Base-by-base conservation (phyloP, 768 basidiomycete species). In the Russula brevipes region DNA sequence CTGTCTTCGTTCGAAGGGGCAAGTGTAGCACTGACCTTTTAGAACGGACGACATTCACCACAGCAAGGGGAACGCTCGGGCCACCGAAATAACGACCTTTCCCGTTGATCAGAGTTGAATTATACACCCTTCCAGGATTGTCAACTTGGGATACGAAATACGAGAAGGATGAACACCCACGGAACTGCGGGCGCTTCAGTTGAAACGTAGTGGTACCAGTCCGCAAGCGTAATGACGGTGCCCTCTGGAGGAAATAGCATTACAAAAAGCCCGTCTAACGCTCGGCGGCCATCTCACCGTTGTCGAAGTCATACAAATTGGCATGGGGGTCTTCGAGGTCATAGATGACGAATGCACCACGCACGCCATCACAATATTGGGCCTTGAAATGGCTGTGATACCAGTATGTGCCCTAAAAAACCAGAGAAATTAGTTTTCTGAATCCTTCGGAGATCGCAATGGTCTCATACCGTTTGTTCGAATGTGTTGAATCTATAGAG, bases 281-380 rank as follows among this genome's bases (percentile, higher is more conserved):
- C 38, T 4, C 8, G 5, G 12, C 1, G 44, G 41, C 7, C 39
- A n/a, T 51, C 69, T 57, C 35, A 71, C 70, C 72, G 51, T 73
- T 44, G 50, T 73, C 72, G 2, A 72, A 54, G 50, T 73, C 72
- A 49, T 73, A 73, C 12, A 70, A 61, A 38, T n/a, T 2, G 3
- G 14, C 46, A 16, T 71, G 65, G 8, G 73, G 73, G 42, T 73
- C 72, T 1, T 71, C n/a, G n/a, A 64, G 70, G 41, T 73, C 73
- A 49, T 73, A 70, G 3, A 73, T 66, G 11, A 73, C 63, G 12
- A 73, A 46, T 3, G 71, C 50, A 0, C 72, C 72, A 14, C 72
- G 69, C 44, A 76, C 65, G 42, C 73, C 74, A 57, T 75, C 73
- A 45, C 69, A 76, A 61, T 78, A 78, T 57, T 79, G 78, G 0